phyloP scores from a whole-genome alignment of 805 yeast genomes.

The Wickerhamia fluorescens region DNA sequence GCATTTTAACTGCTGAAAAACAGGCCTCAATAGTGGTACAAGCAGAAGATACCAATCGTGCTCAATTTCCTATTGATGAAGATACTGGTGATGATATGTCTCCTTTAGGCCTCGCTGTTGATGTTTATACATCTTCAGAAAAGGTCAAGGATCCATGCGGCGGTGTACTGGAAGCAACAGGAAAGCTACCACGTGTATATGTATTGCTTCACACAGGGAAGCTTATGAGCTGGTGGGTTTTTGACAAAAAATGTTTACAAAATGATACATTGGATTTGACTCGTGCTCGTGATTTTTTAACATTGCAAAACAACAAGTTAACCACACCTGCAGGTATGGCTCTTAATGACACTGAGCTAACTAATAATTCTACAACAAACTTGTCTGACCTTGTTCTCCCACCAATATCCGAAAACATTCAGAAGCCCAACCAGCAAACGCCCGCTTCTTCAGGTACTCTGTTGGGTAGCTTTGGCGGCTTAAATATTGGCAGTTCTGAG shows the following conservation, averaged over 20 bases:
- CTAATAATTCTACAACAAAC: no score
- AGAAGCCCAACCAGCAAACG: no score
- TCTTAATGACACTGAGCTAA: no score
- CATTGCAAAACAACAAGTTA: no score
- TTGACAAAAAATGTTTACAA: conserved; percentile 47
- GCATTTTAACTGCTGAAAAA: no score
- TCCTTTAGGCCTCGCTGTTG: conserved; percentile 65
- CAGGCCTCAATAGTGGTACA: conserved; percentile 22
- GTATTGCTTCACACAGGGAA: conserved; percentile 57
- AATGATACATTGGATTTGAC: conserved; percentile 19
- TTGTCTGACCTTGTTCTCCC: no score
- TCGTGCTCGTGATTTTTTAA: no score
- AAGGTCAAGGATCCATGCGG: conserved; percentile 46
- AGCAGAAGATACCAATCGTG: conserved; percentile 63
- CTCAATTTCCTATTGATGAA: conserved; percentile 65
- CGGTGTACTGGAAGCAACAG: conserved; percentile 49
- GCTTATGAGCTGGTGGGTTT: conserved; percentile 58
- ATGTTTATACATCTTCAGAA: conserved; percentile 37
- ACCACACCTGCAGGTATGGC: background rate
- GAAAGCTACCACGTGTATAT: conserved; percentile 58
- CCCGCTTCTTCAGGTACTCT: no score
- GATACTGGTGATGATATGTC: conserved; percentile 61
- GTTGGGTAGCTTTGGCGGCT: no score
- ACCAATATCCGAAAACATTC: no score
- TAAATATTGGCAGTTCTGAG: no score